Percentiles rank a stretch among this genome's conserved stretches.
Conservation (phyloP, 2,329 filamentous ascomycete species). For the Penicillium sp. region DNA sequence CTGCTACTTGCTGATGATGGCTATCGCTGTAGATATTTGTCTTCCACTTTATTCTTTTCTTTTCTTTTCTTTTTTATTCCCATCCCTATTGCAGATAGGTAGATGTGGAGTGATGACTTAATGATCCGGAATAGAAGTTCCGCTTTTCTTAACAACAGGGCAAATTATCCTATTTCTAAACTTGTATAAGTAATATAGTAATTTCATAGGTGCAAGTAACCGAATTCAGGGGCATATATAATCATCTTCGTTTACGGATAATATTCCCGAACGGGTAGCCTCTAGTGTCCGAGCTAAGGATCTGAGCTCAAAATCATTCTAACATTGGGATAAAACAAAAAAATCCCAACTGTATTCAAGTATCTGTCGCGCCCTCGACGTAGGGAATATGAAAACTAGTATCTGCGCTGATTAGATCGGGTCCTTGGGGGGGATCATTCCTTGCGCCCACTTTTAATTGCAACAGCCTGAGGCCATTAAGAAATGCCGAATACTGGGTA, state of each 20-base stretch:
- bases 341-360: too few relatives aligned
- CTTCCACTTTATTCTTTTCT: too few relatives aligned
- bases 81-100: not conserved
- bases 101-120: not conserved
- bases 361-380: too few relatives aligned
- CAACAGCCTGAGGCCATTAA: not conserved
- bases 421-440: not conserved
- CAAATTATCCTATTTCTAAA: too few relatives aligned
- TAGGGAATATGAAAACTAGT: too few relatives aligned
- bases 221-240: too few relatives aligned
- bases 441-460: not conserved
- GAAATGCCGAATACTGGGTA: not conserved
- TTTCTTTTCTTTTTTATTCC: not conserved
- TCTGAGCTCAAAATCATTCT: too few relatives aligned
- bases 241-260: too few relatives aligned
- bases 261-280: too few relatives aligned
- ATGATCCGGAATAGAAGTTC: not conserved
- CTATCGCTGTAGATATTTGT: not conserved
- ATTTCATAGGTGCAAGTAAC: not conserved
- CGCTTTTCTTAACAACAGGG: not conserved
- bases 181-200: too few relatives aligned
- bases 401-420: not conserved
- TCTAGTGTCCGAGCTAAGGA: too few relatives aligned
- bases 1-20: slow-evolving; percentile 35
- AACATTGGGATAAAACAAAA: too few relatives aligned